Evolutionary conservation across 1,139 yeast genomes (phyloP), one percentile per base, ranked within the genome.

Genomic region (Schizosaccharomyces versatilis): DNA sequence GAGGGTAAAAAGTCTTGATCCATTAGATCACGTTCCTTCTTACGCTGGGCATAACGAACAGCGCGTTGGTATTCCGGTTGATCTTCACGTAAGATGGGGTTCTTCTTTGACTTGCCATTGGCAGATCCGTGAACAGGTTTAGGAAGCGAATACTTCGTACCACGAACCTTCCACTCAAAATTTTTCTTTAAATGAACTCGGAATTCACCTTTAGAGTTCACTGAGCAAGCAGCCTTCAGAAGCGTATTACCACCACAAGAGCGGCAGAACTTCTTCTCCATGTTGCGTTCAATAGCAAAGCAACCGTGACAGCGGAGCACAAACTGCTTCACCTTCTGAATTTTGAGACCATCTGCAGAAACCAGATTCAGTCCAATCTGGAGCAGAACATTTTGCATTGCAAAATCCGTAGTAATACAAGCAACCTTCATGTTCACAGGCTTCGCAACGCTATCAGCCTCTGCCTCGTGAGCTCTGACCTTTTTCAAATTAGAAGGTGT

Each of bases 271-370:
- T 86, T 95, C 63, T 78, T 78, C 53, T 88, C 81, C 53, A 47
- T 57, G 53, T 54, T 48, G 14, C 55, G 54, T 24, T 53, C 52
- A 41, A 63, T 80, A 59, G 77, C 72, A 76, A 90, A 93, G 69
- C 99, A 90, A 0, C 96, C 99, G 67, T 90, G 96, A 67, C 99
- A 90, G 68, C 99, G 76, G 64, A 84, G 75, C 96, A 88, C 88
- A 67, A 84, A 86, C 68, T 82, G 85, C 67, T 94, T 77, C 53
- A 90, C 84, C 66, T 84, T 77, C 62, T 78, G 81, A 68, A 90
- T 86, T 63, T 81, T 86, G 60, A 80, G 72, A 1, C 90, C 79
- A 71, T 79, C 76, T 39, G 84, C 75, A 66, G 88, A 88, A 77
- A 93, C 81, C 61, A 90, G 72, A 61, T 84, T 81, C 54, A 90